Base-by-base conservation (phyloP, 2,329 filamentous ascomycete genomes). In the Cladorrhinum sp. region DNA sequence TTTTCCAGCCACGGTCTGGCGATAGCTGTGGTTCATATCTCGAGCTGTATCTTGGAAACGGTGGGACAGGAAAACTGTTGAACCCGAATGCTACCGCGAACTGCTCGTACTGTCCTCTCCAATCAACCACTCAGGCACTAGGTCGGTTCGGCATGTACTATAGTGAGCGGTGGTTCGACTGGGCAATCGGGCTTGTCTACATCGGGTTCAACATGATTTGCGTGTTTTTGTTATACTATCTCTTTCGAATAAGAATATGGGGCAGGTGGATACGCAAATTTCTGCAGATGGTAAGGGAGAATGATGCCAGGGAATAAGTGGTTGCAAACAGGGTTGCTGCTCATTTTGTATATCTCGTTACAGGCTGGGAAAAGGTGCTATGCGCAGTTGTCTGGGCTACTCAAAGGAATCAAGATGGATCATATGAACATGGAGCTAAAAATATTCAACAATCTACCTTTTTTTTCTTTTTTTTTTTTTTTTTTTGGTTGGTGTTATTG, bases 141-240 rank as follows among this genome's bases (percentile, higher is more conserved):
- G 69, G 77, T 0, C 60, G 62, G 0, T 78, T 85, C 50, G 75
- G 77, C 53, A 79, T 82, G 58, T 69, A 77, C 60, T 90, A 87
- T 69, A 70, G 64, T 24, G 76, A 89, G 23, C 76, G 85, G 23
- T 91, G 87, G 87, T 80, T 87, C 59, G 88, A 91, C 70, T 88
- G 87, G 69, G 88, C 67, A 66, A 65, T 66, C 20, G 65, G 65
- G 1, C 49, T 27, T 48, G 18, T 45, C 36, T 45, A 55, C 18
- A 27, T 55, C 16, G 12, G 36, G 3, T 24, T 55, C 36, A 55
- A 55, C 38, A 27, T 48, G 9, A 10, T 7, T 20, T 36, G 22
- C 12, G 52, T 36, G 9, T 27, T 22, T 16, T n/a, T 18, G 20
- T 24, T 54, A 3, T 54, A 54, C 22, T 54, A 32, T 29, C 18